Evolutionary conservation across 2,329 filamentous ascomycete genomes (phyloP).

Genomic region (Phialemonium atrogriseum): DNA sequence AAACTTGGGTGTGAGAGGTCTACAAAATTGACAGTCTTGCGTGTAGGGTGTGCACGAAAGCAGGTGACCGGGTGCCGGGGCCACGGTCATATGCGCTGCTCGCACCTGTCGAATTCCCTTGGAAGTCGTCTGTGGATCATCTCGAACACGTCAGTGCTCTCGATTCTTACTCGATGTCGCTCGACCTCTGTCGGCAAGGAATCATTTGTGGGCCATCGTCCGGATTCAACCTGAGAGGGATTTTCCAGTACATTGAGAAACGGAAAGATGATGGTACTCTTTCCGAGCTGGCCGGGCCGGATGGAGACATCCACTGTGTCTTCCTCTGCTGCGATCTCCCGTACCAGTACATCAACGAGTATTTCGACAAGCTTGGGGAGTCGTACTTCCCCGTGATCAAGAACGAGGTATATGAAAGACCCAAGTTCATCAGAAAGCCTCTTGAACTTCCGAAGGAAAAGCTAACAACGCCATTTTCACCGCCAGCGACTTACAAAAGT

Average conservation of each 20-base stretch:
- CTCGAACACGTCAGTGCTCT: constrained; percentile 42
- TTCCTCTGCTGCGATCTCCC: constrained; percentile 57
- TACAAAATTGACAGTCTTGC: constrained; percentile 6
- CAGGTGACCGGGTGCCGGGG: constrained; percentile 45
- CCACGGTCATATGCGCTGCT: constrained; percentile 39
- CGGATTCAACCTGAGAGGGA: constrained; percentile 41
- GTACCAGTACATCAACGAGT: constrained; percentile 54
- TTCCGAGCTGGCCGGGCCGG: constrained; percentile 31
- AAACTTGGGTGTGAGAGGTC: no score
- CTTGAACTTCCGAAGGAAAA: constrained; percentile 4
- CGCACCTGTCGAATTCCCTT: constrained; percentile 41
- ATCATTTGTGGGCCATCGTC: constrained; percentile 48
- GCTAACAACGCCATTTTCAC: constrained; percentile 10
- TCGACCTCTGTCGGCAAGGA: constrained; percentile 43
- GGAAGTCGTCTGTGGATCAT: constrained; percentile 40
- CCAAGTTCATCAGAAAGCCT: constrained; percentile 10
- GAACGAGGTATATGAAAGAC: no score
- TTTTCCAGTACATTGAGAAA: constrained; percentile 37
- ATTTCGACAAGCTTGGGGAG: constrained; percentile 46
- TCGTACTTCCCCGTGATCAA: constrained; percentile 40
- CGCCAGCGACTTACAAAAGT: constrained; percentile 35
- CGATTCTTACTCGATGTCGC: constrained; percentile 39
- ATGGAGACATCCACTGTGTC: constrained; percentile 32
- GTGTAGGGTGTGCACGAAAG: constrained; percentile 40
- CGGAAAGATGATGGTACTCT: constrained; percentile 33